These are phyloP conservation scores for Beauveria varroae DNA, from an alignment of 2,329 filamentous ascomycete genomes.

Conservation along the genomic window DNA sequence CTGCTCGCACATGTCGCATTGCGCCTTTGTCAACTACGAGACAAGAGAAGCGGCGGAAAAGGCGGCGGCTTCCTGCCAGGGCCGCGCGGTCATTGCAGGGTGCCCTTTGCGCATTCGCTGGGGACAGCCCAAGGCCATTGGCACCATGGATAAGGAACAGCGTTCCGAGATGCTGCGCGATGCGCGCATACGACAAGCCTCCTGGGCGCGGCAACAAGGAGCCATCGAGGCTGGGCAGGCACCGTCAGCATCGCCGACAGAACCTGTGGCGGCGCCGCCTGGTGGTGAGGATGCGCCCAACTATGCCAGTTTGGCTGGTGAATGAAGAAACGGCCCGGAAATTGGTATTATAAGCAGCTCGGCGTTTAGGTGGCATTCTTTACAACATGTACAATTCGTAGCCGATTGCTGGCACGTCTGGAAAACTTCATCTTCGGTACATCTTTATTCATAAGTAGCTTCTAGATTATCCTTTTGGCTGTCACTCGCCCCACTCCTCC, in stretches of 20 bases:
- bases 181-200: slow-evolving; percentile 40
- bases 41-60: slow-evolving; percentile 77
- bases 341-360: slow-evolving; percentile 18
- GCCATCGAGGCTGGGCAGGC: slow-evolving; percentile 26
- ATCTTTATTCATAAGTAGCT: slow-evolving; percentile 19
- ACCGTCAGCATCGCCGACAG: slow-evolving; percentile 10
- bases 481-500: too few relatives aligned
- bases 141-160: slow-evolving; percentile 84
- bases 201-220: slow-evolving; percentile 23
- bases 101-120: slow-evolving; percentile 86
- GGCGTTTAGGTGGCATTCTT: slow-evolving; percentile 21
- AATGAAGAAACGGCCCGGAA: slow-evolving; percentile 41
- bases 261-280: slow-evolving; percentile 65
- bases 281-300: slow-evolving; percentile 64
- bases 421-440: slow-evolving; percentile 9
- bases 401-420: neutral
- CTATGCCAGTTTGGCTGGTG: slow-evolving; percentile 79
- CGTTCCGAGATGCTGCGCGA: slow-evolving; percentile 74
- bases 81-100: slow-evolving; percentile 80
- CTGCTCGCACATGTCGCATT: slow-evolving; percentile 95
- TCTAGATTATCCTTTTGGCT: neutral
- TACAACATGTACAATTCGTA: slow-evolving; percentile 11
- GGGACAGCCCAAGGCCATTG: slow-evolving; percentile 87
- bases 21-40: slow-evolving; percentile 92
- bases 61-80: slow-evolving; percentile 77